These are phyloP conservation scores for Penicillium daleae DNA, from an alignment of 495 filamentous ascomycete species.

Conservation along the genomic window DNA sequence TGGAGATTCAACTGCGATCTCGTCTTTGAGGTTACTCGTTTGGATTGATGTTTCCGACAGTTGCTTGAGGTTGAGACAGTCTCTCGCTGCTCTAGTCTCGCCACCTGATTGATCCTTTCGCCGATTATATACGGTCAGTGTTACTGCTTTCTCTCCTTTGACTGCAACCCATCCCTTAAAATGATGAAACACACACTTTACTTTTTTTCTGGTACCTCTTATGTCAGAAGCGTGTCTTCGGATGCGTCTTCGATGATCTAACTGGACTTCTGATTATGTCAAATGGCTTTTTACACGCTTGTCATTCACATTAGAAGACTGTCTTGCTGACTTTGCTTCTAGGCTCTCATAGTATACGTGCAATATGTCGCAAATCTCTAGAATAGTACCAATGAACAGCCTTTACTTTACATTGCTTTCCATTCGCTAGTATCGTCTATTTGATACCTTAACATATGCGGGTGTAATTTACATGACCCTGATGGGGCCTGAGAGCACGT, in stretches of 20 bases:
- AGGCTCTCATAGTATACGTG: neutral
- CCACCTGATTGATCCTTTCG: neutral
- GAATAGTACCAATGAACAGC: neutral
- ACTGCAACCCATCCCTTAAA: slow-evolving; percentile 6
- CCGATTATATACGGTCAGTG: slow-evolving; percentile 37
- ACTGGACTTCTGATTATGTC: slow-evolving; percentile 61
- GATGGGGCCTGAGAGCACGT: neutral
- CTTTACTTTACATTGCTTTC: neutral
- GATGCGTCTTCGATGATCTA: slow-evolving; percentile 60
- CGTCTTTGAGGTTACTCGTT: neutral
- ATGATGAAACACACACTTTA: slow-evolving; percentile 54
- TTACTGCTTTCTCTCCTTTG: slow-evolving; percentile 5
- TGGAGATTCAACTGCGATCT: neutral
- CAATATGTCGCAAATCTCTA: neutral
- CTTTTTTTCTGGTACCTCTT: slow-evolving; percentile 68
- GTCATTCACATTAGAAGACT: slow-evolving; percentile 16
- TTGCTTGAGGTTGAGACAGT: neutral
- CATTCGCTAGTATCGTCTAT: neutral
- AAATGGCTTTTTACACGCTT: slow-evolving; percentile 14
- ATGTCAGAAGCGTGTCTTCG: slow-evolving; percentile 55
- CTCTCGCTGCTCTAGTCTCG: neutral
- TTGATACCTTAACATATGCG: neutral
- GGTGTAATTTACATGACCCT: neutral
- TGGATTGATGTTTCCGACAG: slow-evolving; percentile 13
- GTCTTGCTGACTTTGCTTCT: slow-evolving; percentile 30